phyloP scores from a whole-genome alignment of 257 asterid species.

The Euphrasia confusa region DNA sequence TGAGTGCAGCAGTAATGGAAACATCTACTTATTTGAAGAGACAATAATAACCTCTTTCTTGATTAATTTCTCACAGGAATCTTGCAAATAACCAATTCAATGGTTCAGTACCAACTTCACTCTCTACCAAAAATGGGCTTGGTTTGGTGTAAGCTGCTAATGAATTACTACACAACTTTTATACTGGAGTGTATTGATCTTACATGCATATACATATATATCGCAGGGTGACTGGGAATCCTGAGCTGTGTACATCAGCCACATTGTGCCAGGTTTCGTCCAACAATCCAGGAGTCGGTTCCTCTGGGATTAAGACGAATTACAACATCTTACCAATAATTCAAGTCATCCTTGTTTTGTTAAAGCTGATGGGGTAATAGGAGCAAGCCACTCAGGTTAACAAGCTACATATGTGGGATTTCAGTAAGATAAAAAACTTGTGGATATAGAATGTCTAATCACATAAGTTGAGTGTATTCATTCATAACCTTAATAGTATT shows the following conservation, averaged over 20 bases:
- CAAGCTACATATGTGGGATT: too few species aligned
- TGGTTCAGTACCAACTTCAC: conserved; percentile 51
- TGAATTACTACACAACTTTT: not conserved
- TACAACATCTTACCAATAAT: conserved; percentile 23
- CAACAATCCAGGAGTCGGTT: not conserved
- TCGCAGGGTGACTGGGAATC: conserved; percentile 49
- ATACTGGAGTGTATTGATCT: not conserved
- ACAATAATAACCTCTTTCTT: not conserved
- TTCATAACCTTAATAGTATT: too few species aligned
- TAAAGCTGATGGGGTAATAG: not conserved
- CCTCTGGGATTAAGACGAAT: not conserved
- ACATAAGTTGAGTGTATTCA: too few species aligned
- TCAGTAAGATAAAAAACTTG: too few species aligned
- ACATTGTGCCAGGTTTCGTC: conserved; percentile 2
- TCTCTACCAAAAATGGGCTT: conserved; percentile 37
- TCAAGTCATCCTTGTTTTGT: conserved; percentile 18
- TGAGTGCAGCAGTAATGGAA: conserved; percentile 23
- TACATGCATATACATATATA: not conserved
- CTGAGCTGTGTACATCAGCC: conserved; percentile 37
- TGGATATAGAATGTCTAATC: too few species aligned
- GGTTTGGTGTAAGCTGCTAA: conserved; percentile 36
- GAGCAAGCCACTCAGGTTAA: too few species aligned
- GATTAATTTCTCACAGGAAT: conserved; percentile 34
- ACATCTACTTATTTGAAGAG: not conserved
- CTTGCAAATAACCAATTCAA: conserved; percentile 45